Base-by-base conservation (phyloP, 371 early-diverging fungal genomes). In the Saksenaea oblongispora region DNA sequence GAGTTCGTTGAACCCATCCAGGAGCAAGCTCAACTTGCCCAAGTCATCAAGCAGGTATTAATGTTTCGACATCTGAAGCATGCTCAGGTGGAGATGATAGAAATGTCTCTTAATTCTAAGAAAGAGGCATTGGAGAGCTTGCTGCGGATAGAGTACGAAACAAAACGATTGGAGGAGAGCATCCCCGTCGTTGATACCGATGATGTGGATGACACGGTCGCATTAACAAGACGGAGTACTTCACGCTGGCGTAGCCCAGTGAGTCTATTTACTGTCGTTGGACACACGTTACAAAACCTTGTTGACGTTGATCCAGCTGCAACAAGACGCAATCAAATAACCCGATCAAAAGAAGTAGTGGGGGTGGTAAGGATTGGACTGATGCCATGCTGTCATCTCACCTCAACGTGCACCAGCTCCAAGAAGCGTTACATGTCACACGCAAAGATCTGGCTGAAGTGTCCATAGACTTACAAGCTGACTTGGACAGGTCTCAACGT, bases 251-350 rank as follows among this genome's bases (percentile, higher is more conserved):
- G 74, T 17, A 61, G 53, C 11, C 74, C 77, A 7, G 70, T 81
- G 58, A 79, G 78, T 26, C 66, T 85, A 5, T 80, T 86, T 44
- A 85, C 78, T 70, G 75, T 84, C 4, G 66, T 88, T 5, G 88
- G 91, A 5, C 85, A 90, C 58, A 89, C 90, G 5, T 69, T 91
- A 27, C 88, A 91, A 65, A 92, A 93, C 0, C 86, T 97, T 57
- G 91, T 95, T 67, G 97, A 96, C 78, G 93, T 92, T 7, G 95
- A 97, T 67, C 96, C 96, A 0, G 93, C 93, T 56, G 87, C 88
- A 10, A 90, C 93, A 28, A 87, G 96, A 22, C 89, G 94, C 44
- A 87, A 87, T 69, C 89, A 89, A 63, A 93, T 97, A 51, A 90
- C 91, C 13, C 91, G 87, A 61, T 89, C 93, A 4, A 84, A 87